Base-by-base conservation (phyloP, 163 green algal species). In the Prototheca wickerhamii region DNA sequence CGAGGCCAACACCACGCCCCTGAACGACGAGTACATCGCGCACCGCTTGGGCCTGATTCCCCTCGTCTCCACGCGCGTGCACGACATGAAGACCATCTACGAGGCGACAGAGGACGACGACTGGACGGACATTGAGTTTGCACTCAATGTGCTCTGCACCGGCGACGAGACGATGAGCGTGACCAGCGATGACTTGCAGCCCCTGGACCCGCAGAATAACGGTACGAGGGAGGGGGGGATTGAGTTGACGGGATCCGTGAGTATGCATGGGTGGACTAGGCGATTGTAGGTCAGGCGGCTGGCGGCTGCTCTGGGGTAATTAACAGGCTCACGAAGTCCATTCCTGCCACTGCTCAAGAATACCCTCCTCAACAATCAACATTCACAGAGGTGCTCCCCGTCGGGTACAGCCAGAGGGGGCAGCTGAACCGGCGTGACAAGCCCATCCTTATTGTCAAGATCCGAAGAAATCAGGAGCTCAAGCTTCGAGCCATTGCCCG, bases 1-100 rank as follows among this genome's bases (percentile, higher is more conserved):
- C 67, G 89, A 97, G 70, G 79, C 80, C 63, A 99, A 99, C 81
- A 95, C 90, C 0, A 95, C 88, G 2, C 89, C 96, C 32, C 76
- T 99, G 12, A 97, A 96, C 64, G 93, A 99, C 65, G 93, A 99
- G 72, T 98, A 97, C 70, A 71, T 99, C 25, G 89, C 93, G 26
- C 93, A 99, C 72, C 73, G 91, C 5, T 75, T 98, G 55, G 92
- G 94, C 4, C 81, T 98, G 1, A 81, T 98, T 5, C 92, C 92
- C 7, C 70, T 98, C 0, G 62, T 88, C 2, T 79, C 56, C 56
- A 37, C 57, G 31, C 55, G 23, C 8, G 80, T 82, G 37, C 34
- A 77, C 33, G 40, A 76, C 2, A 85, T 89, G 74, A 80, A 76
- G 59, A 72, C 52, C 31, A 75, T 78, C 4, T 86, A 79, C 43